Evolutionary conservation across 345 rosid species (phyloP).

Genomic region (Eucalyptus dawsonii): DNA sequence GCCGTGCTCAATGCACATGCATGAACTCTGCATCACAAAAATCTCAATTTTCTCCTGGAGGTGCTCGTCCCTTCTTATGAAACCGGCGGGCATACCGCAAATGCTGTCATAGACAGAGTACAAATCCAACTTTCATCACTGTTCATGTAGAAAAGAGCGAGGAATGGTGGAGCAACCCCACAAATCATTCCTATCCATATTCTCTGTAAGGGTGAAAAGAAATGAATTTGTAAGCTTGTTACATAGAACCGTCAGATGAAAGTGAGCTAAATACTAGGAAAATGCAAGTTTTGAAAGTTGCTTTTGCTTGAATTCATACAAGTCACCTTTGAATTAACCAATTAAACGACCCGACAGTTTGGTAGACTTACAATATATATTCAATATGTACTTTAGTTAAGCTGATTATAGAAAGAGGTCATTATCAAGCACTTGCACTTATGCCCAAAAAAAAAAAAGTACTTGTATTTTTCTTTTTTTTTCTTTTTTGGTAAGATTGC

Average conservation of each 20-base stretch:
- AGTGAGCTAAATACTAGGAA: background rate
- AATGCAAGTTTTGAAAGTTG: background rate
- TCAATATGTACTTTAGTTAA: background rate
- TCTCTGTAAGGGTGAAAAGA: background rate
- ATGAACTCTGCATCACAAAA: background rate
- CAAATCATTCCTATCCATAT: background rate
- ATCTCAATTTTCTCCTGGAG: background rate
- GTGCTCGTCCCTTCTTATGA: background rate
- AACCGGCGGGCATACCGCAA: fast-evolving
- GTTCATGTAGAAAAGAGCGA: background rate
- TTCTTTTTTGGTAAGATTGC: background rate
- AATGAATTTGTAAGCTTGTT: background rate
- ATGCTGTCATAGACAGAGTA: background rate
- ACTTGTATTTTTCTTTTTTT: background rate
- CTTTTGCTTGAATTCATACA: background rate
- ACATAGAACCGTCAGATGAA: background rate
- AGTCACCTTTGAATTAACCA: background rate
- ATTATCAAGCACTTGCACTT: background rate
- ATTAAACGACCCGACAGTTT: background rate
- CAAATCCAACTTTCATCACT: background rate
- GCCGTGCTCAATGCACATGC: background rate
- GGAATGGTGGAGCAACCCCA: background rate
- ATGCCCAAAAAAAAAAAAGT: too few species aligned
- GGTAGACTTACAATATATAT: background rate
- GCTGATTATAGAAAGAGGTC: background rate